Conservation (phyloP, 805 yeast genomes). For the Komagataella populi region DNA sequence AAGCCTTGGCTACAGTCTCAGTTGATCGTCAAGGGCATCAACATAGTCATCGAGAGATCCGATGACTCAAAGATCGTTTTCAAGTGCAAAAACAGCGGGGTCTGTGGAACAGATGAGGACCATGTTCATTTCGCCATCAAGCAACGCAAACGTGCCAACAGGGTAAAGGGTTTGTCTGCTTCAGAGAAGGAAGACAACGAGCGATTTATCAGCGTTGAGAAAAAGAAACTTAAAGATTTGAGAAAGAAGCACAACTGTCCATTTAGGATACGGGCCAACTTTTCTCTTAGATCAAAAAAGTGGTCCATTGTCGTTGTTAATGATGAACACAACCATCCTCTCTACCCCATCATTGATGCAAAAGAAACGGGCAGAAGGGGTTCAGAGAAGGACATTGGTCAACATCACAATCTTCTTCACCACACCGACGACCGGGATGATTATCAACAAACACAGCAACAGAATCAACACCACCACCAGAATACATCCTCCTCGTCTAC, state of each 20-base stretch:
- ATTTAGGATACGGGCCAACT: conserved; percentile 52
- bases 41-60: conserved; percentile 47
- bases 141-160: conserved; percentile 1
- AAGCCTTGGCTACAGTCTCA: conserved; percentile 50
- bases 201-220: conserved; percentile 1
- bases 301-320: conserved; percentile 54
- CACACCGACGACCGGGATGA: conserved; percentile 4
- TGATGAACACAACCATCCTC: conserved; percentile 44
- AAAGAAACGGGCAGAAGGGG: not conserved
- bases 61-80: conserved; percentile 49
- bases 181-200: conserved; percentile 6
- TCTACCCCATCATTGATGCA: conserved; percentile 10
- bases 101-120: conserved; percentile 8
- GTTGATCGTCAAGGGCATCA: conserved; percentile 32
- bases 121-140: conserved; percentile 5
- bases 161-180: not conserved
- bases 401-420: conserved; percentile 10
- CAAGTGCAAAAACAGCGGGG: conserved; percentile 35
- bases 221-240: conserved; percentile 4
- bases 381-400: conserved; percentile 3
- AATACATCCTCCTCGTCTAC: not conserved
- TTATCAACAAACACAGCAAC: conserved; percentile 2
- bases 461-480: conserved; percentile 3
- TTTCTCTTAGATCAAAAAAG: conserved; percentile 30
- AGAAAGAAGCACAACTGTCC: conserved; percentile 32